Percentiles rank a stretch among this genome's conserved stretches.
Evolutionary conservation across 73 alveolate species (phyloP).

Genomic region (Uronychia setigera): DNA sequence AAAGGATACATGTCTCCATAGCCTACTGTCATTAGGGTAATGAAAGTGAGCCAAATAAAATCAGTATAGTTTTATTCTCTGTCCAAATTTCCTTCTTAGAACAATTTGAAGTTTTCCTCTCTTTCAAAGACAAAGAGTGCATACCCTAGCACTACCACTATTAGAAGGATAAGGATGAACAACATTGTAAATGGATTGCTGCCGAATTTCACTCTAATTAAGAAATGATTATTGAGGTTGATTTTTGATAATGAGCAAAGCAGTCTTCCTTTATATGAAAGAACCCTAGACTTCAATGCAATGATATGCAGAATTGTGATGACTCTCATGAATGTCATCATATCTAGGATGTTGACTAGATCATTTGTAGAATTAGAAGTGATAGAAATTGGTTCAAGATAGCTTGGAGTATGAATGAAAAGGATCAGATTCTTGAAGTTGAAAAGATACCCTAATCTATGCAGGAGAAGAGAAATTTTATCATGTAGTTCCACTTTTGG

Average conservation of each 20-base stretch:
- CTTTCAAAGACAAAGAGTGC: too few relatives aligned
- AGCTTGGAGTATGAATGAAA: not conserved
- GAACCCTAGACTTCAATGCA: not conserved
- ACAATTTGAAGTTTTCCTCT: too few relatives aligned
- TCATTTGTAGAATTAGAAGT: not conserved
- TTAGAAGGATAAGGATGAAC: too few relatives aligned
- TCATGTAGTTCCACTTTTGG: not conserved
- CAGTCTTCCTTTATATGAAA: not conserved
- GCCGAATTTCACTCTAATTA: too few relatives aligned
- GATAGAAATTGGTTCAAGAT: not conserved
- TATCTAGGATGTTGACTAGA: not conserved
- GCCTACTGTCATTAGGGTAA: conserved; percentile 79
- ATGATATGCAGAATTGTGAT: not conserved
- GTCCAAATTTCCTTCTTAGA: too few relatives aligned
- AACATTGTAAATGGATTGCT: too few relatives aligned
- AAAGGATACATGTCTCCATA: conserved; percentile 72
- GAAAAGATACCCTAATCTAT: too few relatives aligned
- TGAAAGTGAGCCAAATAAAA: conserved; percentile 7
- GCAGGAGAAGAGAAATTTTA: not conserved
- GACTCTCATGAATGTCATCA: not conserved
- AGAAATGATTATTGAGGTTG: too few relatives aligned
- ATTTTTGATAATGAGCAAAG: too few relatives aligned
- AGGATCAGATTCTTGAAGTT: not conserved
- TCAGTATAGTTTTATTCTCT: too few relatives aligned
- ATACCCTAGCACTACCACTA: too few relatives aligned